These are phyloP conservation scores for Xylaria sp. DNA, from an alignment of 2,329 filamentous ascomycete species.

Conservation along the genomic window DNA sequence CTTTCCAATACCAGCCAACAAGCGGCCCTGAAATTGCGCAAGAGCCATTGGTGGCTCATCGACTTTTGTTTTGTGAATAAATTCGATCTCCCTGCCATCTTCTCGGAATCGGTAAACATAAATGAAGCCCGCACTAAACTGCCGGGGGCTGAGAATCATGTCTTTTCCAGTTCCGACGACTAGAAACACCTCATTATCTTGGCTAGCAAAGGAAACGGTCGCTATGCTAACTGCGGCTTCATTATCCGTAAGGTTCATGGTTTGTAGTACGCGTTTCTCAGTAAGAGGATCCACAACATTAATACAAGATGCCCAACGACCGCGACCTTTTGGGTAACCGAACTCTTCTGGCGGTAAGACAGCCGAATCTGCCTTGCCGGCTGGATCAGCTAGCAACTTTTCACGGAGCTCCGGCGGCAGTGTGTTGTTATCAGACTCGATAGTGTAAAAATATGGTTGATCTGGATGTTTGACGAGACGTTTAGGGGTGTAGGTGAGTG, in stretches of 20 bases:
- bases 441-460: conserved; percentile 89
- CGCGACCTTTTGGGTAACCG: conserved; percentile 83
- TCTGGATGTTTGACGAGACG: conserved; percentile 89
- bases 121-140: conserved; percentile 82
- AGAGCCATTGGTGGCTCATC: conserved; percentile 91
- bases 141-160: conserved; percentile 80
- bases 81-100: conserved; percentile 87
- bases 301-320: conserved; percentile 96
- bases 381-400: conserved; percentile 78
- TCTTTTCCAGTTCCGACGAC: conserved; percentile 95
- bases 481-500: conserved; percentile 89
- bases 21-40: conserved; percentile 88
- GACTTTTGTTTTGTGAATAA: conserved; percentile 95
- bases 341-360: conserved; percentile 83
- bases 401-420: conserved; percentile 81
- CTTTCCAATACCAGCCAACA: conserved; percentile 86
- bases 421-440: conserved; percentile 93
- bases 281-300: conserved; percentile 86
- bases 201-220: conserved; percentile 85
- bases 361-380: conserved; percentile 76
- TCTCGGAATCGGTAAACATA: conserved; percentile 92
- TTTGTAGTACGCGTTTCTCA: conserved; percentile 79
- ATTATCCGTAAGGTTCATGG: conserved; percentile 85
- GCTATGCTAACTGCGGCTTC: conserved; percentile 90
- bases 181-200: conserved; percentile 90